These are phyloP conservation scores for Hymenoscyphus fructigenus DNA, from an alignment of 2,329 filamentous ascomycete species.

Conservation along the genomic window DNA sequence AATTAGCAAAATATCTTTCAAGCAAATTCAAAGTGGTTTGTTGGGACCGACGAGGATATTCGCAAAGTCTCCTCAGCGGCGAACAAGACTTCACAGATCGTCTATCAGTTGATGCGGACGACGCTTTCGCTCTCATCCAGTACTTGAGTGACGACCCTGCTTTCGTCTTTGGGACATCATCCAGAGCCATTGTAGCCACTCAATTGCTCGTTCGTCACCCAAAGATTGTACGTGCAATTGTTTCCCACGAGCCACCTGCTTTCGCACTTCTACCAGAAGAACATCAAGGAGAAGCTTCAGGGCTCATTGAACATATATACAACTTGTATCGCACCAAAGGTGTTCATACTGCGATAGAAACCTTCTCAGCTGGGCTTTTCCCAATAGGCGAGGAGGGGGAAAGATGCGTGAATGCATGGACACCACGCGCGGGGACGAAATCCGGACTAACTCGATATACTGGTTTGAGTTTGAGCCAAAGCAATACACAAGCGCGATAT, in stretches of 20 bases:
- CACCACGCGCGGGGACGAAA: constrained; percentile 15
- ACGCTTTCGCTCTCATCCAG: constrained; percentile 28
- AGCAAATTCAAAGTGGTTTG: constrained; percentile 32
- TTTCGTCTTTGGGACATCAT: constrained; percentile 23
- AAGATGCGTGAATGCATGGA: constrained; percentile 16
- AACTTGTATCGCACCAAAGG: constrained; percentile 12
- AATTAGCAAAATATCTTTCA: constrained; percentile 26
- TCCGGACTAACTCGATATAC: constrained; percentile 18
- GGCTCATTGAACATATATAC: constrained; percentile 14
- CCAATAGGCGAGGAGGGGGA: constrained; percentile 10
- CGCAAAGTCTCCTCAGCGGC: constrained; percentile 23
- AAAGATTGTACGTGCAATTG: constrained; percentile 5
- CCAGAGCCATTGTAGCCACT: constrained; percentile 22
- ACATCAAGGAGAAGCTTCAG: not conserved
- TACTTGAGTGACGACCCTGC: constrained; percentile 16
- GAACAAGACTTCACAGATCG: constrained; percentile 33
- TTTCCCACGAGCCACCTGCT: constrained; percentile 16
- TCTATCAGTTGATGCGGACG: constrained; percentile 35
- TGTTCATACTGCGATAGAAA: not conserved
- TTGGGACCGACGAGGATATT: constrained; percentile 36
- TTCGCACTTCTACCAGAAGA: constrained; percentile 11
- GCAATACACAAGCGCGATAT: constrained; percentile 15
- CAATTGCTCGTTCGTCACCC: constrained; percentile 17
- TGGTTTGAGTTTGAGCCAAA: constrained; percentile 22
- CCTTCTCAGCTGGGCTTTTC: not conserved